These are phyloP conservation scores for Athelia sp. DNA, from an alignment of 1,284 basidiomycete species.

Conservation along the genomic window DNA sequence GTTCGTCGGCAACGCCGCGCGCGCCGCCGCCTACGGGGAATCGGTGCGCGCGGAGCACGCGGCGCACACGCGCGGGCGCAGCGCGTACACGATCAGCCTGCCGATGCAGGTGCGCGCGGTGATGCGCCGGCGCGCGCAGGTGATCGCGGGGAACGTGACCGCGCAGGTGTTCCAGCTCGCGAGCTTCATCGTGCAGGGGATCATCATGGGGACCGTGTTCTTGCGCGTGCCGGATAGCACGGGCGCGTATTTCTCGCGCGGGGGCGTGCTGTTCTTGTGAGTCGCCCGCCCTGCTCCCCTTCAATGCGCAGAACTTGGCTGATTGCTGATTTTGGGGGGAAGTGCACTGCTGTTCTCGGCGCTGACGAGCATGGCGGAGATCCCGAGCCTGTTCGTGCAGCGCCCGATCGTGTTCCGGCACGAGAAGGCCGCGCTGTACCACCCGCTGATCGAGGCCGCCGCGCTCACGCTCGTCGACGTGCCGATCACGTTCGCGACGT, in stretches of 20 bases:
- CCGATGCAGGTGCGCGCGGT: slow-evolving; percentile 64
- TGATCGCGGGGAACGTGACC: slow-evolving; percentile 52
- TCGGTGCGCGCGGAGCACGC: slow-evolving; percentile 51
- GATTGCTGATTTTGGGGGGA: not conserved
- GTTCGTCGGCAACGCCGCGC: slow-evolving; percentile 32
- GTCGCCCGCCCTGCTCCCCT: too few relatives aligned
- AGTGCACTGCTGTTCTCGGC: slow-evolving; percentile 26
- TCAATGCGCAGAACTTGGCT: too few relatives aligned
- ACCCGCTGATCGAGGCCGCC: slow-evolving; percentile 49
- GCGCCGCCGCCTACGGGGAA: slow-evolving; percentile 36
- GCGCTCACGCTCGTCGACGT: slow-evolving; percentile 60
- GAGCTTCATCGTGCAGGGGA: slow-evolving; percentile 54
- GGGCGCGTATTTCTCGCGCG: slow-evolving; percentile 71
- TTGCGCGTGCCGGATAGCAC: slow-evolving; percentile 58
- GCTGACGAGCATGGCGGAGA: slow-evolving; percentile 26
- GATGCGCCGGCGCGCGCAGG: slow-evolving; percentile 63
- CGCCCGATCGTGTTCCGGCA: slow-evolving; percentile 58
- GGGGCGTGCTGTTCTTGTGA: slow-evolving; percentile 72
- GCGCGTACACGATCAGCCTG: slow-evolving; percentile 46
- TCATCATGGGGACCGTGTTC: slow-evolving; percentile 80
- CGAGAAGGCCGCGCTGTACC: slow-evolving; percentile 47
- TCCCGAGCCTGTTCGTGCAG: slow-evolving; percentile 43
- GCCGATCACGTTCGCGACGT: slow-evolving; percentile 43
- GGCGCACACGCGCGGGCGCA: slow-evolving; percentile 28
- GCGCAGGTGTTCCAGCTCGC: slow-evolving; percentile 31